These are phyloP conservation scores for Datisca glomerata DNA, from an alignment of 306 rosid genomes.

Conservation along the genomic window DNA sequence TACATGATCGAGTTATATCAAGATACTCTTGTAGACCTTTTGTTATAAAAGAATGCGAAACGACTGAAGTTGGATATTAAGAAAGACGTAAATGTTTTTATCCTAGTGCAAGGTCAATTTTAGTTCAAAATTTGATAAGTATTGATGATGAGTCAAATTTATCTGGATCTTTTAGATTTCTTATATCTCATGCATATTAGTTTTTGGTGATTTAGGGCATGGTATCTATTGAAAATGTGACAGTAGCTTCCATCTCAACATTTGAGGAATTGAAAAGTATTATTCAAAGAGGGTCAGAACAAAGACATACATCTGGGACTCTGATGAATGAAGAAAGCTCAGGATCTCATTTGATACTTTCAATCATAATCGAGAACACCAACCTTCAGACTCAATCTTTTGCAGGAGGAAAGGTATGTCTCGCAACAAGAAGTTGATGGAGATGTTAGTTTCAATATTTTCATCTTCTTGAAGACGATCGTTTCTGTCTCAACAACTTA, in stretches of 20 bases:
- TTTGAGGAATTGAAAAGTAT: conserved; percentile 58
- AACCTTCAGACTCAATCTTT: conserved; percentile 88
- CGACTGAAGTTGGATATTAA: conserved; percentile 71
- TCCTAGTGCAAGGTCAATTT: not conserved
- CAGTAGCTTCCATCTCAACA: conserved; percentile 49
- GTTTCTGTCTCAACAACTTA: too few species aligned
- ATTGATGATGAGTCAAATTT: not conserved
- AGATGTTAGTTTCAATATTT: too few species aligned
- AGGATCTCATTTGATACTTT: conserved; percentile 81
- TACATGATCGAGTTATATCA: conserved; percentile 91
- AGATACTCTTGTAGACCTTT: conserved; percentile 87
- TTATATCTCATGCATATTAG: conserved; percentile 5
- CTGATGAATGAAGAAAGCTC: conserved; percentile 94
- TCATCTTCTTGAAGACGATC: too few species aligned
- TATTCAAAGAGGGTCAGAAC: conserved; percentile 73
- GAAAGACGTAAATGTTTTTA: conserved; percentile 76
- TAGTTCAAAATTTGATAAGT: not conserved
- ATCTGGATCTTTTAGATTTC: not conserved
- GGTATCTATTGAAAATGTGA: conserved; percentile 77
- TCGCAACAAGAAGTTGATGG: too few species aligned
- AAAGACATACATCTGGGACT: conserved; percentile 68
- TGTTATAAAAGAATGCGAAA: conserved; percentile 59
- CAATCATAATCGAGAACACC: conserved; percentile 72
- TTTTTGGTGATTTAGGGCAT: conserved; percentile 52
- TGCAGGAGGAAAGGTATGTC: conserved; percentile 92